A percentile compares a stretch with the other conserved stretches of the same genome.
Conservation (phyloP, 108 stramenopile species). For the Fistulifera pelliculosa region DNA sequence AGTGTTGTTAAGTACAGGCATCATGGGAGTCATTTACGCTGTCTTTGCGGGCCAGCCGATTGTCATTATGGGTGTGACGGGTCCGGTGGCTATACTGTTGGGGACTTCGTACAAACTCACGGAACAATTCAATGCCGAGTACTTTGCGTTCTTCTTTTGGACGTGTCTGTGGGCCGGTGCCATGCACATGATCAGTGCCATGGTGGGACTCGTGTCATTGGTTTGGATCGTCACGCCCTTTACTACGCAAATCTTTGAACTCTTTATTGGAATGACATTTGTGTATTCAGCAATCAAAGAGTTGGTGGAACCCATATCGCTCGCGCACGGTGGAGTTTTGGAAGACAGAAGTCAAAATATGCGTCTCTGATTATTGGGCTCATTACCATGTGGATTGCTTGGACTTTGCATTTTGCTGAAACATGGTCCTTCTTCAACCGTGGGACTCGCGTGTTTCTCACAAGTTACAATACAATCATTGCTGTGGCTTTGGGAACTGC, state of each 20-base stretch:
- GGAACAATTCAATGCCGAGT: constrained; percentile 34
- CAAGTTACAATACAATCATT: constrained; percentile 42
- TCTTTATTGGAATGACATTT: constrained; percentile 48
- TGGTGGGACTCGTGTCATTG: constrained; percentile 31
- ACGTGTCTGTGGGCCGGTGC: constrained; percentile 35
- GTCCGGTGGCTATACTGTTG: constrained; percentile 45
- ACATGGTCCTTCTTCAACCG: constrained; percentile 28
- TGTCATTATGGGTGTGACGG: constrained; percentile 56
- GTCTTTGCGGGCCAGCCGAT: constrained; percentile 56
- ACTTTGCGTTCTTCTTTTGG: constrained; percentile 60
- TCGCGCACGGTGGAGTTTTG: constrained; percentile 7
- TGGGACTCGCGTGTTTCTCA: constrained; percentile 22
- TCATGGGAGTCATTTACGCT: constrained; percentile 50
- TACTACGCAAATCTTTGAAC: constrained; percentile 52
- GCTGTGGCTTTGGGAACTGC: constrained; percentile 32
- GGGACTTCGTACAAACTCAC: constrained; percentile 37
- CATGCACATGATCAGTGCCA: constrained; percentile 26
- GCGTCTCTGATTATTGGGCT: constrained; percentile 30
- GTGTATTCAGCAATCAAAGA: constrained; percentile 29
- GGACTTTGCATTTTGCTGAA: constrained; percentile 40
- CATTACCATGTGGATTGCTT: constrained; percentile 23
- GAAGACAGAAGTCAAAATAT: constrained; percentile 18
- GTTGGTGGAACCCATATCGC: constrained; percentile 21
- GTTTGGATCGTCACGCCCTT: constrained; percentile 55
- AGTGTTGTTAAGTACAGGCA: constrained; percentile 27